Conservation (phyloP, 805 yeast genomes). For the Candida jianshihensis region DNA sequence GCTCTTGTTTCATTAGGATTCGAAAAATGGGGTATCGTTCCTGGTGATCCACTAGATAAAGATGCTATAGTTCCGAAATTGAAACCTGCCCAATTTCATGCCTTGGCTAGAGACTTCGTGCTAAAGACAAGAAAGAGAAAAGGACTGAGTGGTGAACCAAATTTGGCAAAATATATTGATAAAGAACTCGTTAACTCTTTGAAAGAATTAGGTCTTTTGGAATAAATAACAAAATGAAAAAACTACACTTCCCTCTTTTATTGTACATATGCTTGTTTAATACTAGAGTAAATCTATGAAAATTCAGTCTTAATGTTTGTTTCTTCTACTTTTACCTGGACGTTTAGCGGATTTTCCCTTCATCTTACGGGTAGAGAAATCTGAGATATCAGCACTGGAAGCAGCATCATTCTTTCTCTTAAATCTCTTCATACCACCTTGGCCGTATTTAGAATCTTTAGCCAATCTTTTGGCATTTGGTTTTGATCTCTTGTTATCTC, state of each 20-base stretch:
- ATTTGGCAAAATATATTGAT: constrained; percentile 61
- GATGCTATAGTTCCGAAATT: constrained; percentile 57
- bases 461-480: constrained; percentile 63
- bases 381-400: constrained; percentile 60
- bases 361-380: constrained; percentile 48
- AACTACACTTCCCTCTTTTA: too few species aligned
- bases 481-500: constrained; percentile 40
- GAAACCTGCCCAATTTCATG: constrained; percentile 63
- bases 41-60: constrained; percentile 86
- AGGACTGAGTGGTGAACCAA: constrained; percentile 73
- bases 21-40: constrained; percentile 68
- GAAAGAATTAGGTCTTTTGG: constrained; percentile 38
- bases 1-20: constrained; percentile 65
- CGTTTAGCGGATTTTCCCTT: constrained; percentile 38
- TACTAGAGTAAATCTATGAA: background rate
- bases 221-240: constrained; percentile 1
- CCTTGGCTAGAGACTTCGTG: constrained; percentile 82
- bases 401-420: constrained; percentile 66
- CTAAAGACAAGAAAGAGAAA: constrained; percentile 85
- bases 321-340: constrained; percentile 52
- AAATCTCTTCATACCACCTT: constrained; percentile 73
- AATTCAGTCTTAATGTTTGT: constrained; percentile 5
- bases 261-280: background rate
- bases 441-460: constrained; percentile 68
- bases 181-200: constrained; percentile 47